phyloP scores from a whole-genome alignment of 169 alveolate genomes.

The Eimeria zaria region DNA sequence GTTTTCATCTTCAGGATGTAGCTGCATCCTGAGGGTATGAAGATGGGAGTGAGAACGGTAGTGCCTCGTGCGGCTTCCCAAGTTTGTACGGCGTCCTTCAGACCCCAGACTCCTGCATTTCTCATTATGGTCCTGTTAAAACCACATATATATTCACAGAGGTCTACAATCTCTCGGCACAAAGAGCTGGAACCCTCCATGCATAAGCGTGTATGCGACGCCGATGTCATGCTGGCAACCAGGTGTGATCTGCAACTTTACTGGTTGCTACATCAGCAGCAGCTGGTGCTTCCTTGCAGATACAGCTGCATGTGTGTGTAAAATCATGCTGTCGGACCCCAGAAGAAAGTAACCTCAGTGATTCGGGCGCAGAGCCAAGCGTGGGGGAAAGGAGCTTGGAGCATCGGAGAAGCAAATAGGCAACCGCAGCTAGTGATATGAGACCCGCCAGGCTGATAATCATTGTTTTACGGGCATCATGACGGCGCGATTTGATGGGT shows the following conservation, averaged over 20 bases:
- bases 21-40: background rate
- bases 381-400: constrained; percentile 3
- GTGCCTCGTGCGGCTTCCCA: background rate
- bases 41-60: background rate
- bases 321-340: background rate
- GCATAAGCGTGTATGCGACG: background rate
- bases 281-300: background rate
- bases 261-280: background rate
- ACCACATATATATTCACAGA: background rate
- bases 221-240: background rate
- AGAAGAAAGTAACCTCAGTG: constrained; percentile 16
- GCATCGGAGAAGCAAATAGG: constrained; percentile 9
- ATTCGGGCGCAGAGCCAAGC: background rate
- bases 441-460: background rate
- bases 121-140: background rate
- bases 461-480: background rate
- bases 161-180: background rate
- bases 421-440: background rate
- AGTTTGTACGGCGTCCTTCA: background rate
- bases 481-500: background rate
- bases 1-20: background rate
- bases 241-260: background rate
- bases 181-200: background rate
- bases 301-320: background rate
- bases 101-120: background rate